phyloP scores from a whole-genome alignment of 2,329 filamentous ascomycete species.

The Colletotrichum gigasporum region DNA sequence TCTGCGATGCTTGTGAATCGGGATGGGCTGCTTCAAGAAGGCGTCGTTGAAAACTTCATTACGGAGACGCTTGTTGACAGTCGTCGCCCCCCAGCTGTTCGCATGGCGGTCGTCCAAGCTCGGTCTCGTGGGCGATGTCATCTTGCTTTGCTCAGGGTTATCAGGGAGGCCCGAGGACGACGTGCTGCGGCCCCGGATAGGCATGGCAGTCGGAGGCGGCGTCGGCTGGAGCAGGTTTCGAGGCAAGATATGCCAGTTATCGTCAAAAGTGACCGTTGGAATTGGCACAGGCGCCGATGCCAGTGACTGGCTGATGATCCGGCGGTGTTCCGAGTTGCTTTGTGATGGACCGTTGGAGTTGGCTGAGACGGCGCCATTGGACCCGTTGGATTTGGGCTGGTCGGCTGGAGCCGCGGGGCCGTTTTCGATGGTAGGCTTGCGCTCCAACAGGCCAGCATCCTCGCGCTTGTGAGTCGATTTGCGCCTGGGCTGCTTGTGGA shows the following conservation, averaged over 20 bases:
- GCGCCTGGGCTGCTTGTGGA: slow-evolving; percentile 82
- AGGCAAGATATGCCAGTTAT: slow-evolving; percentile 93
- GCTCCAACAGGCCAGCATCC: slow-evolving; percentile 42
- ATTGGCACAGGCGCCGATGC: slow-evolving; percentile 71
- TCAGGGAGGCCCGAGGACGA: slow-evolving; percentile 41
- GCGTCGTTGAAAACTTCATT: slow-evolving; percentile 95
- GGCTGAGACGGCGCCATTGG: neutral
- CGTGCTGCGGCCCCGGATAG: slow-evolving; percentile 45
- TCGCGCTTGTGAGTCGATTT: slow-evolving; percentile 65
- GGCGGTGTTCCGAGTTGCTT: slow-evolving; percentile 38
- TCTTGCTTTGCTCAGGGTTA: slow-evolving; percentile 10
- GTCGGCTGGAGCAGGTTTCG: slow-evolving; percentile 79
- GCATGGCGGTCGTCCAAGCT: slow-evolving; percentile 64
- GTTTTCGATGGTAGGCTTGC: slow-evolving; percentile 32
- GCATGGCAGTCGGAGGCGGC: slow-evolving; percentile 39
- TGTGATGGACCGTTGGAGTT: slow-evolving; percentile 7
- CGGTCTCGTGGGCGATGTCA: slow-evolving; percentile 43
- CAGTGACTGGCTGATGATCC: slow-evolving; percentile 79
- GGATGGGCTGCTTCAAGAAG: slow-evolving; percentile 84
- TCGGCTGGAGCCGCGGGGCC: neutral
- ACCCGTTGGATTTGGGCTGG: slow-evolving; percentile 6
- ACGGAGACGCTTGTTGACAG: slow-evolving; percentile 85
- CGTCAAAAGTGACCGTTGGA: slow-evolving; percentile 91
- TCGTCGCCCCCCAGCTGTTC: slow-evolving; percentile 88
- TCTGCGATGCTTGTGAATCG: slow-evolving; percentile 79